Base-by-base conservation (phyloP, 2,329 filamentous ascomycete genomes). In the Cercospora zeae-maydis region DNA sequence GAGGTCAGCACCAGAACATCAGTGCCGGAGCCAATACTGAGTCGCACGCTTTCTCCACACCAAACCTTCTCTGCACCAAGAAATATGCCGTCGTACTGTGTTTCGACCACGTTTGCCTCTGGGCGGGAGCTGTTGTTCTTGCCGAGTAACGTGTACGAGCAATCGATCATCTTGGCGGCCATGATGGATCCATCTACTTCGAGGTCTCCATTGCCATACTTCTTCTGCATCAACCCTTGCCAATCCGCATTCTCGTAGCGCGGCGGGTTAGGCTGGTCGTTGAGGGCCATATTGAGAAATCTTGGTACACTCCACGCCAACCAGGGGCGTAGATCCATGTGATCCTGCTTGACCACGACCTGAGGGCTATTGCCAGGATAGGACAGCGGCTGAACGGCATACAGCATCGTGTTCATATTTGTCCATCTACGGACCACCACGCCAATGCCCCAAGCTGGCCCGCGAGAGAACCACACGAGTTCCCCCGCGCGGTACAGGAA, bases 51-150 rank as follows among this genome's bases (percentile, higher is more conserved):
- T 52, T 87, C 84, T n/a, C 84, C 83, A 19, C 80, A 73, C 82
- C 83, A 86, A 21, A 86, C 78, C 72, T 86, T 86, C 69, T 87
- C 84, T 1, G 81, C 83, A 5, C 84, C 84, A 0, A 86, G 72
- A 70, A 79, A 86, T 55, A 86, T 76, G 33, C 82, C 82, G 61
- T 82, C 81, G 72, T 81, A 86, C 59, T 80, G 76, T 51, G 80
- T 78, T 59, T 81, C 76, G 10, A 63, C 65, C 1, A 73, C 63
- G 13, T 77, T 77, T 6, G 74, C 71, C 21, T 73, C 71, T 2
- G 74, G 73, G 1, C 78, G 69, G 1, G 72, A 68, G 19, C 75
- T 78, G 47, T 77, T 78, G n/a, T 80, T 73, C n/a, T 73, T 76
- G 54, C 81, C 79, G 61, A 84, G 81, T 1, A 81, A 78, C 0